A percentile compares a stretch with the other conserved stretches of the same genome.
Evolutionary conservation across 495 filamentous ascomycete species (phyloP).

Genomic region (Xylaria cubensis): DNA sequence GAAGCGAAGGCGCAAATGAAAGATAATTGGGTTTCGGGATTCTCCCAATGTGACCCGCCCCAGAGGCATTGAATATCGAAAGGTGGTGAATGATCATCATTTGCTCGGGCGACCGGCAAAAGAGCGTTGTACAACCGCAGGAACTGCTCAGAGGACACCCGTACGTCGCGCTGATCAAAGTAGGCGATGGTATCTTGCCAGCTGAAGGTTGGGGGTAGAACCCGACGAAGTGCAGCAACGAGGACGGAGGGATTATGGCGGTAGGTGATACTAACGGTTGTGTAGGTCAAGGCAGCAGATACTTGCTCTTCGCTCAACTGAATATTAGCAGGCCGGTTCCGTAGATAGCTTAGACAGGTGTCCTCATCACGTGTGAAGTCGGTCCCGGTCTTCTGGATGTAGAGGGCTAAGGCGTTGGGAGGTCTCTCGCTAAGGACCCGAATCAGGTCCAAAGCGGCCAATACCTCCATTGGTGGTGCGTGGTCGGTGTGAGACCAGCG

Average conservation of each 20-base stretch:
- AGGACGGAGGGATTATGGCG: conserved; percentile 77
- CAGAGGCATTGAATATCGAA: conserved; percentile 84
- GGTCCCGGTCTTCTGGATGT: conserved; percentile 78
- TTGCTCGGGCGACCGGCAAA: conserved; percentile 63
- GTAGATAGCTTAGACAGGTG: conserved; percentile 58
- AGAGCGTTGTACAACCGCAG: conserved; percentile 78
- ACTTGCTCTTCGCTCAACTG: conserved; percentile 83
- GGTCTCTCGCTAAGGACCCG: conserved; percentile 68
- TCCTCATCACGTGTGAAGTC: conserved; percentile 60
- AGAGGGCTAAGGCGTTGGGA: conserved; percentile 70
- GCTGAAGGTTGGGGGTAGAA: conserved; percentile 64
- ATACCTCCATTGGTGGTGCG: conserved; percentile 72
- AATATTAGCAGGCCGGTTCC: conserved; percentile 68
- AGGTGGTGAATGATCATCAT: conserved; percentile 51
- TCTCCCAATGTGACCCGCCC: conserved; percentile 83
- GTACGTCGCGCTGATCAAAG: conserved; percentile 81
- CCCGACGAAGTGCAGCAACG: conserved; percentile 59
- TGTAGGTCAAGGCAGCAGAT: conserved; percentile 78
- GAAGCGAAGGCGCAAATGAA: conserved; percentile 84
- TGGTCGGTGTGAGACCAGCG: conserved; percentile 67
- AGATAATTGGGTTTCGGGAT: conserved; percentile 84
- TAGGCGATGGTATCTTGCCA: conserved; percentile 83
- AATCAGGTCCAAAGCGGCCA: conserved; percentile 75
- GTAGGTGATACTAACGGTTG: conserved; percentile 72
- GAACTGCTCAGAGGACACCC: conserved; percentile 80